Percentiles rank a stretch among this genome's conserved stretches.
Evolutionary conservation across 345 rosid genomes (phyloP).

Genomic region (Garcia nutans): DNA sequence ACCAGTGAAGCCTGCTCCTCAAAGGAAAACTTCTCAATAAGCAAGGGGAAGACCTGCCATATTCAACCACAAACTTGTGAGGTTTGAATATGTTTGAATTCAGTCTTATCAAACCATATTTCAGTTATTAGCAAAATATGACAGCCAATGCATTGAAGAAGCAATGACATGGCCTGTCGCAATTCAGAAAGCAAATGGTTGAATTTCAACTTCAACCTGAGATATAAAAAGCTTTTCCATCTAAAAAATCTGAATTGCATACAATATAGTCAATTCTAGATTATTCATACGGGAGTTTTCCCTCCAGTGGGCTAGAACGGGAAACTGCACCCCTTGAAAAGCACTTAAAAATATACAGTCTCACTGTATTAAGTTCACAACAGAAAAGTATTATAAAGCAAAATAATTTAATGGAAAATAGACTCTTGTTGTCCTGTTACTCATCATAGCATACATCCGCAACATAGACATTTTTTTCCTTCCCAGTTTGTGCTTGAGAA

Average conservation of each 20-base stretch:
- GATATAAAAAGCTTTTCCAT: neutral
- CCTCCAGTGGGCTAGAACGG: neutral
- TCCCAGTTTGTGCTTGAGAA: neutral
- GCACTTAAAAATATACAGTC: neutral
- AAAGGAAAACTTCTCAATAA: conserved; percentile 67
- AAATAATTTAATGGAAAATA: neutral
- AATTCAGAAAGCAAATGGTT: conserved; percentile 5
- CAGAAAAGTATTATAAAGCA: neutral
- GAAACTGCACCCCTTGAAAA: neutral
- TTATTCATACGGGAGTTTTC: neutral
- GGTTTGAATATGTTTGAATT: conserved; percentile 10
- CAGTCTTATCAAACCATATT: conserved; percentile 5
- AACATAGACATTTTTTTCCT: neutral
- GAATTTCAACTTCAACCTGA: conserved; percentile 12
- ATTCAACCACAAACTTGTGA: conserved; percentile 21
- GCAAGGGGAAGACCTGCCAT: conserved; percentile 69
- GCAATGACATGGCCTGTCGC: conserved; percentile 1
- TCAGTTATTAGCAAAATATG: neutral
- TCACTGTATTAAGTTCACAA: neutral
- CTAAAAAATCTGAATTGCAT: neutral
- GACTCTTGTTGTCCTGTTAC: neutral
- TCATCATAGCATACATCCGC: no score
- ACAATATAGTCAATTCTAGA: neutral
- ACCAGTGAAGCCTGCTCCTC: conserved; percentile 78
- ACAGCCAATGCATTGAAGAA: neutral